A percentile compares a stretch with the other conserved stretches of the same genome.
phyloP scores from a whole-genome alignment of 352 stramenopile species.

The Phytophthora citricola region DNA sequence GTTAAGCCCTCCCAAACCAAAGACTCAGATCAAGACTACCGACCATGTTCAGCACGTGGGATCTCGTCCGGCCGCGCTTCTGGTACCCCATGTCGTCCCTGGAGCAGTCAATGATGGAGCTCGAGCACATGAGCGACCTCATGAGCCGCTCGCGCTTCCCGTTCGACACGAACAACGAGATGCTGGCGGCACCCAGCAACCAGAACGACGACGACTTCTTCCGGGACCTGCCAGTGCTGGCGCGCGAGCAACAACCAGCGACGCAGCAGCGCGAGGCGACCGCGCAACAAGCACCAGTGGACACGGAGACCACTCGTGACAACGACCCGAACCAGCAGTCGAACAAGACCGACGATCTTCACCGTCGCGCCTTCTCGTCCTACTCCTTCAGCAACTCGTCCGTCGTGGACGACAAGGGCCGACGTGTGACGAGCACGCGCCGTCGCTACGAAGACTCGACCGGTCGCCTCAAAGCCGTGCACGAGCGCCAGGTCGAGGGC shows the following conservation, averaged over 20 bases:
- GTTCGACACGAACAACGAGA: constrained; percentile 15
- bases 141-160: constrained; percentile 28
- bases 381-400: constrained; percentile 53
- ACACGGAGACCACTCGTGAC: constrained; percentile 10
- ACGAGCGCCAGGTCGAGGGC: constrained; percentile 38
- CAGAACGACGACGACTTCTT: constrained; percentile 26
- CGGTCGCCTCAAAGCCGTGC: constrained; percentile 44
- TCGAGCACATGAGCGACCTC: constrained; percentile 47
- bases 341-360: neutral
- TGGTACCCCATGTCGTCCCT: constrained; percentile 69
- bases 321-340: constrained; percentile 2
- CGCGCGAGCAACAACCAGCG: constrained; percentile 6
- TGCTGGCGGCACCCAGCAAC: constrained; percentile 5
- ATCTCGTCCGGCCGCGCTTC: constrained; percentile 55
- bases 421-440: constrained; percentile 39
- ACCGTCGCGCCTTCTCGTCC: constrained; percentile 33
- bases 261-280: neutral
- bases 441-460: constrained; percentile 49
- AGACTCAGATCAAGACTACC: neutral
- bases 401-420: constrained; percentile 44
- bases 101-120: constrained; percentile 61
- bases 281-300: constrained; percentile 5
- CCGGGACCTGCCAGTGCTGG: constrained; percentile 15
- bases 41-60: constrained; percentile 60
- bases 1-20: too few species aligned